phyloP scores from a whole-genome alignment of 129 eudicot species.

The Mikania micrantha region DNA sequence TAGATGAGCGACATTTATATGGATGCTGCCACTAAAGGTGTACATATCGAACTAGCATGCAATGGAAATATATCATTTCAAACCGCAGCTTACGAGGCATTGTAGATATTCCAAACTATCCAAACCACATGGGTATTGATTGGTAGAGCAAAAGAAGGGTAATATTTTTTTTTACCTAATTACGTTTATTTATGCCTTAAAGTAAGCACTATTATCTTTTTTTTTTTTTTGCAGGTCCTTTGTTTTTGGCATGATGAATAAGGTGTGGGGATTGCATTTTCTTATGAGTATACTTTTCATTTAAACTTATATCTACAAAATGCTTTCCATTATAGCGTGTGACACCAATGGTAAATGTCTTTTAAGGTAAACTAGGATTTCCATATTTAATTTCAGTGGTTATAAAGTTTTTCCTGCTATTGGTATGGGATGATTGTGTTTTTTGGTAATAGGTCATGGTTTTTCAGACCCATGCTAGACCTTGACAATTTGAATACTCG shows the following conservation, averaged over 20 bases:
- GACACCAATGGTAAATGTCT: too few species aligned
- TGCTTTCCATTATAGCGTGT: too few species aligned
- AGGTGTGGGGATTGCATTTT: constrained; percentile 43
- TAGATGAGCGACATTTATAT: too few species aligned
- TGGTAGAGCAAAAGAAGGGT: constrained; percentile 98
- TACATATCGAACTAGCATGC: too few species aligned
- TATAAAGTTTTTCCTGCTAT: constrained; percentile 11
- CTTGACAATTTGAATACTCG: too few species aligned
- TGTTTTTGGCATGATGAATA: constrained; percentile 95
- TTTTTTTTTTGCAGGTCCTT: constrained; percentile 79
- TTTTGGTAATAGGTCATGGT: too few species aligned
- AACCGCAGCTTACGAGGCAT: constrained; percentile 82
- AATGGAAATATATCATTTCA: too few species aligned
- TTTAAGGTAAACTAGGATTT: constrained; percentile 46
- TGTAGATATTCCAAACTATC: constrained; percentile 84
- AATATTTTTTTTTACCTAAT: neutral
- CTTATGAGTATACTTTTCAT: constrained; percentile 1
- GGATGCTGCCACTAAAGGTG: too few species aligned
- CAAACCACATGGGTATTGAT: constrained; percentile 98
- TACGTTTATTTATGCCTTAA: neutral
- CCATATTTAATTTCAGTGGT: neutral
- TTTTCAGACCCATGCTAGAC: too few species aligned
- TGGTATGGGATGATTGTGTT: too few species aligned
- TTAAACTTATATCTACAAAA: constrained; percentile 1
- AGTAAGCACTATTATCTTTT: constrained; percentile 9